Percentiles rank a stretch among this genome's conserved stretches.
These are phyloP conservation scores for Tylopilus balloui DNA, from an alignment of 768 basidiomycete genomes.

Conservation along the genomic window DNA sequence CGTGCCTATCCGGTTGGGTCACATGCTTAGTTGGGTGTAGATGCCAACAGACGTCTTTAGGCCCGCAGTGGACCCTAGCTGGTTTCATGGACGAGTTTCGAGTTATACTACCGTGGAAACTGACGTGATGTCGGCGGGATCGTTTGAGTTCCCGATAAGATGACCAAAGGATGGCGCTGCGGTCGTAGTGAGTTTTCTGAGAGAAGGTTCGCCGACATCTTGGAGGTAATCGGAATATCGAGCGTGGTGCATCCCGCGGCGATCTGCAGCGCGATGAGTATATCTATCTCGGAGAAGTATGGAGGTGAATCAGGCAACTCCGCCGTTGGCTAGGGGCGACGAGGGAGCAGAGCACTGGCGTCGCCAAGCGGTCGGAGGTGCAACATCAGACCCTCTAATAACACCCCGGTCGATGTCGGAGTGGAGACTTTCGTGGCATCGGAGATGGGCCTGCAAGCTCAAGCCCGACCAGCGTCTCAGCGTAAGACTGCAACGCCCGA, in stretches of 20 bases:
- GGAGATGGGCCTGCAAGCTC: no score
- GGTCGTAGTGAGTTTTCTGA: neutral
- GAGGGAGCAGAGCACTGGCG: no score
- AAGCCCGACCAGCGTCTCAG: no score
- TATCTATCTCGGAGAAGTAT: neutral
- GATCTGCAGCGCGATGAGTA: neutral
- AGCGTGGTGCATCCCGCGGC: neutral
- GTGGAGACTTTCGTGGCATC: no score
- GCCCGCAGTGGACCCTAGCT: neutral
- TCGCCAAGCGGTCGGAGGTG: no score
- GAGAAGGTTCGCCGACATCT: neutral
- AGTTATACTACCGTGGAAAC: neutral
- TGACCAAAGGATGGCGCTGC: neutral
- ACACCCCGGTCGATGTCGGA: no score
- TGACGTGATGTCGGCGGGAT: neutral
- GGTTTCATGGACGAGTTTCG: constrained; percentile 6
- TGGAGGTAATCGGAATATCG: neutral
- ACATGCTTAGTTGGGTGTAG: no score
- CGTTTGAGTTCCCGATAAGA: neutral
- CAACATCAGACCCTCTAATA: no score
- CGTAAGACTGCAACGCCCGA: no score
- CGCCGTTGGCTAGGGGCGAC: neutral
- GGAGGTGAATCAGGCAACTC: neutral
- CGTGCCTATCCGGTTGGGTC: no score
- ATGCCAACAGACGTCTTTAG: constrained; percentile 1